Evolutionary conservation across 495 filamentous ascomycete genomes (phyloP).

Genomic region (Eremomyces bilateralis): DNA sequence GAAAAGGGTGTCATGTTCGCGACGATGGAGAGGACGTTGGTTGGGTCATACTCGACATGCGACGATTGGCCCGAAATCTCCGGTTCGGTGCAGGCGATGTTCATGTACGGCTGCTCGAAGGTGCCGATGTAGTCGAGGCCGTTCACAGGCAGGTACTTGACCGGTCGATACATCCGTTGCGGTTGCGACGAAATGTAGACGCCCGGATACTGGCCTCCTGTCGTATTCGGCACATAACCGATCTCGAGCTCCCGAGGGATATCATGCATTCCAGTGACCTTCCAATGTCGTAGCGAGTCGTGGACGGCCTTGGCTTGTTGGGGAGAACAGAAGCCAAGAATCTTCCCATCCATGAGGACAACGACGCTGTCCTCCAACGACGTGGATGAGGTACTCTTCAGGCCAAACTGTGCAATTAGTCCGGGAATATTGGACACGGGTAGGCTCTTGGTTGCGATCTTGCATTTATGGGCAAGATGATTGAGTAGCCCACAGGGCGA

Average conservation of each 20-base stretch:
- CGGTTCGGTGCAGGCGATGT: constrained; percentile 66
- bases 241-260: constrained; percentile 78
- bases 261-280: constrained; percentile 71
- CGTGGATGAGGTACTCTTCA: constrained; percentile 46
- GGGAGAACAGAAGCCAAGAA: constrained; percentile 77
- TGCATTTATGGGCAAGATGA: constrained; percentile 89
- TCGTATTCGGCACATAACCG: constrained; percentile 69
- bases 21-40: constrained; percentile 90
- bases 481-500: constrained; percentile 84
- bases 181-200: constrained; percentile 78
- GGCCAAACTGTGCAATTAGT: constrained; percentile 56
- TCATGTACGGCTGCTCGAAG: constrained; percentile 96
- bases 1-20: constrained; percentile 99
- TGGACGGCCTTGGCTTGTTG: constrained; percentile 56
- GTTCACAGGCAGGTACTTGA: constrained; percentile 72
- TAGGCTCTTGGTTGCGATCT: constrained; percentile 48
- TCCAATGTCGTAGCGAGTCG: constrained; percentile 78
- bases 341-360: constrained; percentile 71
- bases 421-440: constrained; percentile 51
- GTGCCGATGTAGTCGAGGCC: constrained; percentile 75
- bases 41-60: constrained; percentile 86
- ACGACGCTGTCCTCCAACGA: constrained; percentile 60
- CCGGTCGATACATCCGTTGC: constrained; percentile 72
- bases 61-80: constrained; percentile 76
- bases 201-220: constrained; percentile 82